Base-by-base conservation (phyloP, 176 grass and related monocot genomes). In the Cocos nucifera region DNA sequence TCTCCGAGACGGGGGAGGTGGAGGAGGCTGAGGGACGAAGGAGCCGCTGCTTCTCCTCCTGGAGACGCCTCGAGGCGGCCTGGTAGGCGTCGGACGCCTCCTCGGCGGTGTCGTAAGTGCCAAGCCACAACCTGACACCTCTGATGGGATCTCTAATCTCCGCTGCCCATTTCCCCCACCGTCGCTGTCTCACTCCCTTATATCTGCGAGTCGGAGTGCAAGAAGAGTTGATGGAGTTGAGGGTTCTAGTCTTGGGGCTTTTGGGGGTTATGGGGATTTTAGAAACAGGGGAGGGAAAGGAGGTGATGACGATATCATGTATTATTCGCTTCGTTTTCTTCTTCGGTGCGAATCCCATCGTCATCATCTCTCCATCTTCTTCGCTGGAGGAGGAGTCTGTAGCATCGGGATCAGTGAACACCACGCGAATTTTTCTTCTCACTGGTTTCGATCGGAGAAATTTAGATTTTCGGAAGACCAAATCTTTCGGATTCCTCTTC, bases 61-160 rank as follows among this genome's bases (percentile, higher is more conserved):
- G 52, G n/a, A 68, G 28, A 22, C 65, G 52, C 52, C 25, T n/a
- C 19, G 65, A 25, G 4, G 65, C 65, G 53, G 65, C 51, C 2
- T 53, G 65, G 53, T 68, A 68, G 8, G 65, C 65, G 51, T 51
- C 65, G 53, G 88, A 83, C 50, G 88, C 88, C 57, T 78, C 88
- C 77, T 84, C 89, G n/a, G 84, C 63, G 3, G 89, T 94, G 55
- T 74, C 72, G 81, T 84, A 94, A 56, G 89, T 94, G 65, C 89
- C 89, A 53, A 94, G 89, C 89, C 89, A 94, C 53, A 94, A 24
- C 3, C 65, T 51, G 28, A n/a, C 26, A 53, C 65, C 27, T 23
- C 65, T 12, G 35, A 44, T 44, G 35, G 65, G 65, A 67, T 67
- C 65, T 56, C 35, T 44, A 12, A 44, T 44, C 10, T 44, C 35